Conservation (phyloP, 257 asterid genomes). For the Nicotiana otophora region DNA sequence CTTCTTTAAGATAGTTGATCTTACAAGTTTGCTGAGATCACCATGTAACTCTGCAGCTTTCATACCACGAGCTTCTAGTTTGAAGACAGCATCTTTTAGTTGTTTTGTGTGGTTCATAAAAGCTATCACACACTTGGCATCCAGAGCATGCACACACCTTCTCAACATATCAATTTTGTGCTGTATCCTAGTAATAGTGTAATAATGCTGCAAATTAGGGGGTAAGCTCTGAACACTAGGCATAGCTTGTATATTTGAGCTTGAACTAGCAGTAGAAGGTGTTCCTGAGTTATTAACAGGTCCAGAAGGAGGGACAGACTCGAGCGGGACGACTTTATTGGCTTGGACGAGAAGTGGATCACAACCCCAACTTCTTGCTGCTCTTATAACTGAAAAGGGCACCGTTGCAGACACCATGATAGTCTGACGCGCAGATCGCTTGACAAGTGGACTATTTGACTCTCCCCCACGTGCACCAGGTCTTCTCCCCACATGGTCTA, state of each 20-base stretch:
- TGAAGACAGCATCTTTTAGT: slow-evolving; percentile 78
- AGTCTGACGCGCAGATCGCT: slow-evolving; percentile 50
- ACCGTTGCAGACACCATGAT: slow-evolving; percentile 99
- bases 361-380: slow-evolving; percentile 85
- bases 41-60: slow-evolving; percentile 89
- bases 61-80: slow-evolving; percentile 93
- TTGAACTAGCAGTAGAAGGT: slow-evolving; percentile 26
- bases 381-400: slow-evolving; percentile 86
- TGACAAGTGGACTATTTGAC: slow-evolving; percentile 21
- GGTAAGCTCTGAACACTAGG: slow-evolving; percentile 72
- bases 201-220: slow-evolving; percentile 76
- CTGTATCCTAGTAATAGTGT: slow-evolving; percentile 63
- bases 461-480: slow-evolving; percentile 43
- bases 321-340: slow-evolving; percentile 52
- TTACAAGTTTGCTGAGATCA: slow-evolving; percentile 65
- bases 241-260: slow-evolving; percentile 27
- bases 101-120: slow-evolving; percentile 91
- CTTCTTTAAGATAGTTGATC: slow-evolving; percentile 76
- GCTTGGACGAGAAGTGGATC: slow-evolving; percentile 92
- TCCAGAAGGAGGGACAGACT: slow-evolving; percentile 39
- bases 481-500: slow-evolving; percentile 84
- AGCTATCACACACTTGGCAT: slow-evolving; percentile 74
- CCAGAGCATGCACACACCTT: slow-evolving; percentile 81
- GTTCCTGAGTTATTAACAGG: slow-evolving; percentile 35
- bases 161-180: slow-evolving; percentile 86